phyloP scores from a whole-genome alignment of 805 yeast species.

The Candida easanensis region DNA sequence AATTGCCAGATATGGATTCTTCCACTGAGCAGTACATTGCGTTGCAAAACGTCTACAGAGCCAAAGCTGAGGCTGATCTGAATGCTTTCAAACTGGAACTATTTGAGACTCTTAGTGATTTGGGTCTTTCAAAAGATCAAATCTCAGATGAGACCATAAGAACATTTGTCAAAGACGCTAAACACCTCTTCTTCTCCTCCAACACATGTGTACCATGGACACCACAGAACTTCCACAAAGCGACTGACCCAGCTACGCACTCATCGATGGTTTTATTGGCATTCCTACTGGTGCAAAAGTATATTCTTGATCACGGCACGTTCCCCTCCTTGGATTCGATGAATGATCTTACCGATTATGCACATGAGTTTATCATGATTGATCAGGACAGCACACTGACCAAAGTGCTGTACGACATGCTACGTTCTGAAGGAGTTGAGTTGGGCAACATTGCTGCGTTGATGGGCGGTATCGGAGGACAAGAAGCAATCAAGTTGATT shows the following conservation, averaged over 20 bases:
- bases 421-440: slow-evolving; percentile 40
- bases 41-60: slow-evolving; percentile 55
- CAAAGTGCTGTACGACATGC: slow-evolving; percentile 40
- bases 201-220: slow-evolving; percentile 7
- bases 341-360: background rate
- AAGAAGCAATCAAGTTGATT: slow-evolving; percentile 73
- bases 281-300: slow-evolving; percentile 10
- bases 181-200: slow-evolving; percentile 33
- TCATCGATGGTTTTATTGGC: slow-evolving; percentile 19
- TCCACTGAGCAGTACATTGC: slow-evolving; percentile 59
- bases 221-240: slow-evolving; percentile 7
- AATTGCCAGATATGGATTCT: slow-evolving; percentile 86
- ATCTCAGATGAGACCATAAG: slow-evolving; percentile 33
- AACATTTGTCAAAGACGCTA: slow-evolving; percentile 62
- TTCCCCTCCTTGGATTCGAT: slow-evolving; percentile 11
- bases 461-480: slow-evolving; percentile 83
- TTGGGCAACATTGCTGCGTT: slow-evolving; percentile 61
- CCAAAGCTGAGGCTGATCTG: slow-evolving; percentile 52
- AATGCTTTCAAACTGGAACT: slow-evolving; percentile 37
- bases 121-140: slow-evolving; percentile 20
- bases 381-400: slow-evolving; percentile 29
- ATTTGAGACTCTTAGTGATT: slow-evolving; percentile 24
- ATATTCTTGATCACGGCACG: background rate
- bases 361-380: slow-evolving; percentile 1
- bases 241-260: background rate